Evolutionary conservation across 768 basidiomycete species (phyloP).

Genomic region (Guyanaporus albipodus): DNA sequence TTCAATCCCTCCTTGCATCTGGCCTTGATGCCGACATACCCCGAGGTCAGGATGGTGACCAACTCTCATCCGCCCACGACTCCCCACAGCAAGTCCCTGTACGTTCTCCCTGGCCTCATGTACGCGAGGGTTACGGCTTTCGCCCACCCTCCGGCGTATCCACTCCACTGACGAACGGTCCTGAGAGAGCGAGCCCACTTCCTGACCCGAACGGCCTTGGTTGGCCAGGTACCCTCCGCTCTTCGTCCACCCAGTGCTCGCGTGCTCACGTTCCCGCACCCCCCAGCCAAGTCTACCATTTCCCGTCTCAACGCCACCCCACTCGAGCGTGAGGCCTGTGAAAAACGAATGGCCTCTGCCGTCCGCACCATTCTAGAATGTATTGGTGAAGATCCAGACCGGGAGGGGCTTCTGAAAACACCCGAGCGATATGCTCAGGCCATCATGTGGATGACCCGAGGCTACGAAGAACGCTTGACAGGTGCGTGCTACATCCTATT

Average conservation of each 20-base stretch:
- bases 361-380: constrained; percentile 93
- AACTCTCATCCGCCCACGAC: constrained; percentile 4
- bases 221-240: constrained; percentile 72
- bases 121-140: constrained; percentile 81
- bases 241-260: constrained; percentile 4
- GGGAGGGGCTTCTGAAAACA: constrained; percentile 88
- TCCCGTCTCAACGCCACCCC: constrained; percentile 78
- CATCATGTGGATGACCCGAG: constrained; percentile 98
- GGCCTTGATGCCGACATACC: constrained; percentile 11
- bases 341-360: constrained; percentile 75
- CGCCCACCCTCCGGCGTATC: constrained; percentile 62
- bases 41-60: constrained; percentile 4
- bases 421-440: constrained; percentile 97
- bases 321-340: constrained; percentile 64
- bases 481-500: constrained; percentile 44
- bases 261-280: constrained; percentile 8
- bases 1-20: background rate
- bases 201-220: constrained; percentile 73
- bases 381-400: constrained; percentile 96
- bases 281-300: constrained; percentile 82
- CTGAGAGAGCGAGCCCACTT: constrained; percentile 32
- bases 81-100: constrained; percentile 13
- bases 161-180: constrained; percentile 47
- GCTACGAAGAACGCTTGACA: constrained; percentile 92
- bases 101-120: constrained; percentile 32